These are phyloP conservation scores for Tausonia pullulans DNA, from an alignment of 1,284 basidiomycete species.

Conservation along the genomic window DNA sequence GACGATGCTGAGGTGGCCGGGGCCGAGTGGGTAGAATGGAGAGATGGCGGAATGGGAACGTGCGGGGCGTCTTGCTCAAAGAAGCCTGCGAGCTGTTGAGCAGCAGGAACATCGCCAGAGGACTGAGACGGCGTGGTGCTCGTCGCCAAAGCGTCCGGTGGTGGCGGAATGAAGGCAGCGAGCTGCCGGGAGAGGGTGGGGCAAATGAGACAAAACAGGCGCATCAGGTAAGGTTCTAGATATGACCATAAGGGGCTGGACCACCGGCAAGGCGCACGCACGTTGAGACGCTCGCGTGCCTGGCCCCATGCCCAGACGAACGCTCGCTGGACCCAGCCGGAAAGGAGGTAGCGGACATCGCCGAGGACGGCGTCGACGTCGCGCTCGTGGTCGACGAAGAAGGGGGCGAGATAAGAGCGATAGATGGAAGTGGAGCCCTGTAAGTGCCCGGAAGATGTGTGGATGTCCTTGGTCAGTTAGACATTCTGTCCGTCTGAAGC, in stretches of 20 bases:
- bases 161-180: conserved; percentile 3
- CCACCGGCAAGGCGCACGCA: background rate
- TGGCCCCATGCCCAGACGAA: conserved; percentile 9
- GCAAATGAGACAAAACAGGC: too few relatives aligned
- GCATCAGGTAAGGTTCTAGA: background rate
- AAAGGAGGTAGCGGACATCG: conserved; percentile 4
- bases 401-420: conserved; percentile 23
- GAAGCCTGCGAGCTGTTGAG: background rate
- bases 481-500: too few relatives aligned
- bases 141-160: background rate
- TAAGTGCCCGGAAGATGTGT: too few relatives aligned
- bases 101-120: background rate
- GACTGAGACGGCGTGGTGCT: background rate
- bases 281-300: conserved; percentile 15
- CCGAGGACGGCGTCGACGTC: conserved; percentile 31
- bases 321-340: conserved; percentile 7
- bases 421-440: conserved; percentile 16
- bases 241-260: background rate
- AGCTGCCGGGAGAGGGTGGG: background rate
- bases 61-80: background rate
- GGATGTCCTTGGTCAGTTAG: too few relatives aligned
- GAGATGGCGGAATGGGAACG: conserved; percentile 6
- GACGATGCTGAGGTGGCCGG: background rate
- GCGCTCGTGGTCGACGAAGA: conserved; percentile 36
- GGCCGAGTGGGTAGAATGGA: background rate